Evolutionary conservation across 352 stramenopile genomes (phyloP).

Genomic region (Pythium apleroticum): DNA sequence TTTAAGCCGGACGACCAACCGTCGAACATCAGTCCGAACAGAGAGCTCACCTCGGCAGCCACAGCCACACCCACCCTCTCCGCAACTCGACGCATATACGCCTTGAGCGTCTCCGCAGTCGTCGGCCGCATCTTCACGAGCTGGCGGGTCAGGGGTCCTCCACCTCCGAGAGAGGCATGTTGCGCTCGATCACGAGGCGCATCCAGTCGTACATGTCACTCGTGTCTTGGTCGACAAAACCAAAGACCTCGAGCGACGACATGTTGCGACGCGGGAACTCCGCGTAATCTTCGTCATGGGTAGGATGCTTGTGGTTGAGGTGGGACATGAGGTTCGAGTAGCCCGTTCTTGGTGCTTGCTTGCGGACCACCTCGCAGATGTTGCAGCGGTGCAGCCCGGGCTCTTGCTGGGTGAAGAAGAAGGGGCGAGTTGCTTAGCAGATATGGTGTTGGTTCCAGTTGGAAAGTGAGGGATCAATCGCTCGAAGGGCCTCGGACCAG

Average conservation of each 20-base stretch:
- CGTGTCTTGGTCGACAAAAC: slow-evolving; percentile 22
- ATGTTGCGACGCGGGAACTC: slow-evolving; percentile 19
- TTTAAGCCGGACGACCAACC: neutral
- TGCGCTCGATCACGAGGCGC: neutral
- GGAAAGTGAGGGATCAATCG: too few species aligned
- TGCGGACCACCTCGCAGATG: slow-evolving; percentile 21
- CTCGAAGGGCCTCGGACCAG: too few species aligned
- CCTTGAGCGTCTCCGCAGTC: slow-evolving; percentile 13
- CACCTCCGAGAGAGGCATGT: slow-evolving; percentile 7
- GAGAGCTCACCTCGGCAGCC: neutral
- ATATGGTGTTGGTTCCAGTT: too few species aligned
- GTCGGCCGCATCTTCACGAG: slow-evolving; percentile 11
- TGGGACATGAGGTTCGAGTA: slow-evolving; percentile 23
- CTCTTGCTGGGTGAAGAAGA: too few species aligned
- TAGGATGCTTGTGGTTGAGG: neutral
- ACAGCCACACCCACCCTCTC: slow-evolving; percentile 7
- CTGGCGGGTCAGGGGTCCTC: slow-evolving; percentile 1
- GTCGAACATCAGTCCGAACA: slow-evolving; percentile 15
- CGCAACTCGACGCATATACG: slow-evolving; percentile 1
- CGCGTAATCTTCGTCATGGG: slow-evolving; percentile 8
- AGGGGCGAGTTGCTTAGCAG: too few species aligned
- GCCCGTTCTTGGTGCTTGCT: slow-evolving; percentile 21
- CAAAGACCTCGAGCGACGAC: slow-evolving; percentile 18
- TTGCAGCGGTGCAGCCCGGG: slow-evolving; percentile 9
- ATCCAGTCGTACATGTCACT: slow-evolving; percentile 21